These are phyloP conservation scores for Pseudogymnoascus sp. DNA, from an alignment of 2,329 filamentous ascomycete species.

Conservation along the genomic window DNA sequence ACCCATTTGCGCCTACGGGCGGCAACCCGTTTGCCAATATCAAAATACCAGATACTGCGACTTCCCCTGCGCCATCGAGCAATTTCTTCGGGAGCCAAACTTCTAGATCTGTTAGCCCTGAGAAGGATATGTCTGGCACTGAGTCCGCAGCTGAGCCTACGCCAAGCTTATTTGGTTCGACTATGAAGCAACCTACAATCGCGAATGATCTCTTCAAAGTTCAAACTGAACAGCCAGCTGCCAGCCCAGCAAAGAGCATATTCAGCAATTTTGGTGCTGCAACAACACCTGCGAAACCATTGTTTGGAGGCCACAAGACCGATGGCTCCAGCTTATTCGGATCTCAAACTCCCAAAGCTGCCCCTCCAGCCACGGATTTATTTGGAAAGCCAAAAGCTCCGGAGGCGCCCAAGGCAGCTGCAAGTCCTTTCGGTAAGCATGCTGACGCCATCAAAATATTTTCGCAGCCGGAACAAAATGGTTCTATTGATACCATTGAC, in stretches of 20 bases:
- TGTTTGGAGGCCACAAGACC: neutral
- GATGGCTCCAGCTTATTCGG: neutral
- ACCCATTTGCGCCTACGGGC: neutral
- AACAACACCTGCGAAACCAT: neutral
- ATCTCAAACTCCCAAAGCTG: neutral
- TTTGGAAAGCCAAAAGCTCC: neutral
- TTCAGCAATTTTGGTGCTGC: constrained; percentile 1
- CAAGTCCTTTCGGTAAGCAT: neutral
- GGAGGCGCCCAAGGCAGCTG: neutral
- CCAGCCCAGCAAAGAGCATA: constrained; percentile 1
- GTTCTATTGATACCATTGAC: neutral
- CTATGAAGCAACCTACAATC: neutral
- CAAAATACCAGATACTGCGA: neutral
- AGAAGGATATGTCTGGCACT: constrained; percentile 1
- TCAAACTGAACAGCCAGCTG: neutral
- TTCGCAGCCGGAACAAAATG: neutral
- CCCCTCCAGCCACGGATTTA: neutral
- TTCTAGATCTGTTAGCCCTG: constrained; percentile 5
- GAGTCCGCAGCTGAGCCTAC: neutral
- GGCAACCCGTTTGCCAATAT: neutral
- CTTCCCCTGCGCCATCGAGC: neutral
- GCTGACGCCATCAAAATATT: neutral
- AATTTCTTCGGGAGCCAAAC: constrained; percentile 1
- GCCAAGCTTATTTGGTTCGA: neutral
- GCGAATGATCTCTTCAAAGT: neutral